Evolutionary conservation across 2,329 filamentous ascomycete genomes (phyloP), one percentile per base, ranked within the genome.

Genomic region (Sarocladium brachiariae): DNA sequence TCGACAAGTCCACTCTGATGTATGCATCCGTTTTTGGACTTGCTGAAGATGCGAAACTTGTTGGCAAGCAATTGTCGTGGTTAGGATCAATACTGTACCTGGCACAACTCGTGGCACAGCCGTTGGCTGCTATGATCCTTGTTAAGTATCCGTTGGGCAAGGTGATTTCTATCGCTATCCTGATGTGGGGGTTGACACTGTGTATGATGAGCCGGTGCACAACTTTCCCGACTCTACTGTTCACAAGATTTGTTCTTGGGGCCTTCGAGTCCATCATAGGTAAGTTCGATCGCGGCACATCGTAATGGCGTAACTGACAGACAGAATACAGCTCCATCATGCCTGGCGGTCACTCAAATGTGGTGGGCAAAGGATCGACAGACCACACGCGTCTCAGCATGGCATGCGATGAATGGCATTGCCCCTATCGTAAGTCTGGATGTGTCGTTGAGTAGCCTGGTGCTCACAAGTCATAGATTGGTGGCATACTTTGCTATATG

Each of bases 21-120:
- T 85, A 84, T 57, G 78, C 78, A 2, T 82, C 80, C 0, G 76
- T 84, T 10, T 84, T 84, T 56, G 81, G 81, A 2, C 68, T 86
- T 10, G 74, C 80, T 27, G 68, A 81, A 49, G 77, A 83, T 59
- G 75, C 80, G 0, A 60, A 73, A 35, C 73, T 85, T 1, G 65
- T 73, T 8, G 78, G 78, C 14, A 68, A 78, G 46, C 71, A 84
- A 70, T 73, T 69, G 56, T 82, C 79, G 2, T 83, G 79, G 79
- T 73, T 84, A 0, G 77, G 78, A 0, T 81, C 77, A 2, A 75
- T 84, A 49, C 66, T 84, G 13, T 84, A 78, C 57, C 65, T 81
- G n/a, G 78, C 78, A 1, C 77, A 81, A 58, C 70, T 83, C 8
- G 65, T 79, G 11, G 75, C 80, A 67, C 78, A 83, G 57, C 76